Evolutionary conservation across 306 rosid genomes (phyloP).

Genomic region (Prosopis cineraria): DNA sequence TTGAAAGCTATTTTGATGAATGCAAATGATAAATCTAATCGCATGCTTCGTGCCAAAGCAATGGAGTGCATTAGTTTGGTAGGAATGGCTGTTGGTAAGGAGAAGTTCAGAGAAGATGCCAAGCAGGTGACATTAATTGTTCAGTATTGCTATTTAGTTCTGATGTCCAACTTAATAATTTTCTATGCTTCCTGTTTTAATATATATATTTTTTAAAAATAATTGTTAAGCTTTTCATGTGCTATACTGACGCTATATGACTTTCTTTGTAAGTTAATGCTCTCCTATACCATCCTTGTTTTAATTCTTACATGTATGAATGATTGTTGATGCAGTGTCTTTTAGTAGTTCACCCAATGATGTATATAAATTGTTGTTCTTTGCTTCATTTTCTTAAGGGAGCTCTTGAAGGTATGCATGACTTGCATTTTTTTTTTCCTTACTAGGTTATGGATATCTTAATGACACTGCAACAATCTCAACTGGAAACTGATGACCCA

Average conservation of each 20-base stretch:
- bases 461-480: conserved; percentile 92
- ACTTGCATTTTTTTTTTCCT: conserved; percentile 28
- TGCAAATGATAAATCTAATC: conserved; percentile 91
- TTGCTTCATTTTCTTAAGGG: neutral
- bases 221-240: conserved; percentile 10
- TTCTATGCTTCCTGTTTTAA: neutral
- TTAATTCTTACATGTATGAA: neutral
- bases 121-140: conserved; percentile 67
- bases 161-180: neutral
- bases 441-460: conserved; percentile 91
- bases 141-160: neutral
- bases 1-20: conserved; percentile 89
- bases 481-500: conserved; percentile 92
- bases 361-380: neutral
- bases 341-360: neutral
- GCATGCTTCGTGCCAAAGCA: conserved; percentile 98
- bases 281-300: neutral
- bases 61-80: conserved; percentile 99
- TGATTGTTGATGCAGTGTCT: neutral
- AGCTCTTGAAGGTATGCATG: neutral
- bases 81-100: conserved; percentile 99
- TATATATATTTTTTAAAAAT: neutral
- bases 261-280: neutral
- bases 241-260: neutral
- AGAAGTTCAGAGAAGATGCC: conserved; percentile 92